Percentiles rank a stretch among this genome's conserved stretches.
These are phyloP conservation scores for Talaromyces ruber DNA, from an alignment of 495 filamentous ascomycete species.

Conservation along the genomic window DNA sequence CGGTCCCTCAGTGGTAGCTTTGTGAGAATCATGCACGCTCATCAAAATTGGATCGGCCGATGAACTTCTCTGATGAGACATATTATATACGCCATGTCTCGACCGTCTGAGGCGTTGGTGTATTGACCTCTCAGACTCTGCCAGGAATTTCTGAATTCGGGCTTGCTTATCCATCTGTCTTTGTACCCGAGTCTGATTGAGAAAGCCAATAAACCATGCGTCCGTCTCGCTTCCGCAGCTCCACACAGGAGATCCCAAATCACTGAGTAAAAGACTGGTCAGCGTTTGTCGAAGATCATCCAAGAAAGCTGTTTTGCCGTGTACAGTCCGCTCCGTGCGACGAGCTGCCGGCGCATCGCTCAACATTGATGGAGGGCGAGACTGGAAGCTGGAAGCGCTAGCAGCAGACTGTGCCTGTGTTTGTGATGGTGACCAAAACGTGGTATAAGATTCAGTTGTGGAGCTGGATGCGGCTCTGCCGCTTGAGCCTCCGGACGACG, in stretches of 20 bases:
- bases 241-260: conserved; percentile 79
- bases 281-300: conserved; percentile 68
- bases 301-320: conserved; percentile 60
- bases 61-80: conserved; percentile 30
- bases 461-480: conserved; percentile 42
- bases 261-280: conserved; percentile 79
- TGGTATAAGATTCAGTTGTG: conserved; percentile 68
- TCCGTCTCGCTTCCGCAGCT: conserved; percentile 85
- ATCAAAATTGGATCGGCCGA: conserved; percentile 30
- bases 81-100: conserved; percentile 24
- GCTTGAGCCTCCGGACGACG: conserved; percentile 52
- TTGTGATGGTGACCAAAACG: conserved; percentile 80
- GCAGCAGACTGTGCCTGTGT: conserved; percentile 53
- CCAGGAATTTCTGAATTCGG: conserved; percentile 40
- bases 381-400: conserved; percentile 47
- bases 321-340: conserved; percentile 26
- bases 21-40: neutral
- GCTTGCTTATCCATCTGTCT: conserved; percentile 57
- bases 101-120: conserved; percentile 6
- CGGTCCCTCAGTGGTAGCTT: neutral
- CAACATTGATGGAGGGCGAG: conserved; percentile 36
- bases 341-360: conserved; percentile 28
- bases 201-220: conserved; percentile 68
- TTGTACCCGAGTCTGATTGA: conserved; percentile 72
- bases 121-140: conserved; percentile 29